These are phyloP conservation scores for Gossypium laxum DNA, from an alignment of 441 rosid genomes.

Conservation along the genomic window DNA sequence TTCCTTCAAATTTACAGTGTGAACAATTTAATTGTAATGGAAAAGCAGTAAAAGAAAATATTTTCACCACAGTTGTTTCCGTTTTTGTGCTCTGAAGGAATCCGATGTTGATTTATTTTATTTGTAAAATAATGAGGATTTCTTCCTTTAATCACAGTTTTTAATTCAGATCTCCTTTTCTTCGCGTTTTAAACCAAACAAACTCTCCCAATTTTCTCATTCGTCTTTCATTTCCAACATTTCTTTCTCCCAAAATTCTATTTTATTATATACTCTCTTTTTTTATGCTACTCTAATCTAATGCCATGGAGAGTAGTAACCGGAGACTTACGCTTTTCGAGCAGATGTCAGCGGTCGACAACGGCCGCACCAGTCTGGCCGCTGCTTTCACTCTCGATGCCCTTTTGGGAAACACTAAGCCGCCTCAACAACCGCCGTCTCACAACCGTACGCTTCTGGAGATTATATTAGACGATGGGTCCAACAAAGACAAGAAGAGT, in stretches of 20 bases:
- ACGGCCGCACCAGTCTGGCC: constrained; percentile 27
- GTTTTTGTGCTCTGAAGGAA: not conserved
- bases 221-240: constrained; percentile 13
- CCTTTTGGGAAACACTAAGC: constrained; percentile 24
- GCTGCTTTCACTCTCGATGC: constrained; percentile 51
- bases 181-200: not conserved
- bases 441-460: constrained; percentile 41
- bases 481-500: constrained; percentile 41
- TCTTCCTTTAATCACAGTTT: not conserved
- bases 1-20: not conserved
- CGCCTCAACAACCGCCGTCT: constrained; percentile 13
- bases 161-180: not conserved
- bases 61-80: not conserved
- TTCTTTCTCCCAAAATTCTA: not conserved
- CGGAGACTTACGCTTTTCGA: constrained; percentile 36
- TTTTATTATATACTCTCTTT: not conserved
- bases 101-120: not conserved
- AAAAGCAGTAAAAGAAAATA: not conserved
- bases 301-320: constrained; percentile 27
- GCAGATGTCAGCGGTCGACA: constrained; percentile 50
- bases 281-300: not conserved
- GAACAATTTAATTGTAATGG: not conserved
- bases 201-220: not conserved
- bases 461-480: constrained; percentile 44
- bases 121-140: not conserved